Base-by-base conservation (phyloP, 306 rosid genomes). In the Betula pendula region DNA sequence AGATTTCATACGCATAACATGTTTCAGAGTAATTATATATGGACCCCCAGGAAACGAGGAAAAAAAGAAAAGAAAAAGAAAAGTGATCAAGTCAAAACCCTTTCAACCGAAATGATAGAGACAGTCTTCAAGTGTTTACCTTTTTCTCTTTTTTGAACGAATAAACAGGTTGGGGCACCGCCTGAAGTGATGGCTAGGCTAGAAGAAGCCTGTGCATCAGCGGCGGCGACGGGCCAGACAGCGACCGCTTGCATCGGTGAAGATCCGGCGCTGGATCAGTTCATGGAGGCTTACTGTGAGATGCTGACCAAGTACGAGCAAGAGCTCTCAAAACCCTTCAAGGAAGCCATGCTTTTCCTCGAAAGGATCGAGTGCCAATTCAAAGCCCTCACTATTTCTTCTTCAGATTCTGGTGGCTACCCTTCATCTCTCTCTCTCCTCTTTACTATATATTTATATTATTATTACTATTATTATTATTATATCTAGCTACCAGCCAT, bases 241-340 rank as follows among this genome's bases (percentile, higher is more conserved):
- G 78, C 70, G 47, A 83, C 87, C 3, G 76, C 85, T 1, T 83
- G 92, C 72, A 33, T 92, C 4, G 99, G 99, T 8, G 96, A 95
- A 85, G 99, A 95, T 92, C 97, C 99, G 27, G 96, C 91, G 8
- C 70, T 95, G 77, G 97, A 95, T 80, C 99, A 95, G 91, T 95
- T 95, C 88, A 95, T 95, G 99, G 99, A 95, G 73, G 99, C 97
- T 50, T 95, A 95, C 51, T 95, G 99, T 77, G 99, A 95, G 92
- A 95, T 95, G 99, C 87, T 95, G 58, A 89, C 85, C 14, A 95
- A 95, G 84, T 95, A 95, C 27, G 99, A 92, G 58, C 97, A 92
- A 81, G 99, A 95, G 75, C 97, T 95, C 62, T 87, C 97, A 0
- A 95, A 95, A 73, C 99, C 99, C 82, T 92, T 95, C 19, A 88